A percentile compares a stretch with the other conserved stretches of the same genome.
Evolutionary conservation across 1,284 basidiomycete genomes (phyloP).

Genomic region (Cutaneotrichosporon sp.): DNA sequence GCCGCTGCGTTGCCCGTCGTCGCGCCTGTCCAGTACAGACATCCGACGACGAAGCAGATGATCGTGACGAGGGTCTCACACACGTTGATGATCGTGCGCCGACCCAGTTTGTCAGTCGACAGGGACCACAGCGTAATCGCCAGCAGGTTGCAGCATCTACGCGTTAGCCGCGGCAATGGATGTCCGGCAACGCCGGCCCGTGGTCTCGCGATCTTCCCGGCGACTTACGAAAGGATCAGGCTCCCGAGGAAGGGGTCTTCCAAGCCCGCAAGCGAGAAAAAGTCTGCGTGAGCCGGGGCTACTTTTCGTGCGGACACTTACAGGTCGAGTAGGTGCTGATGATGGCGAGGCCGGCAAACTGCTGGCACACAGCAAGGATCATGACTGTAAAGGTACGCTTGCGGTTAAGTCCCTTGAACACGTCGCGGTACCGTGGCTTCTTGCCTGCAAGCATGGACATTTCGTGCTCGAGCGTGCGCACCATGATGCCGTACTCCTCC

Average conservation of each 20-base stretch:
- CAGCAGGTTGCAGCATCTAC: conserved; percentile 7
- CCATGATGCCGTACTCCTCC: conserved; percentile 27
- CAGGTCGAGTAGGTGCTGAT: conserved; percentile 24
- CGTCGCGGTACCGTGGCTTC: conserved; percentile 2
- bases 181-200: too few species aligned
- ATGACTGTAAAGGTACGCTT: conserved; percentile 19
- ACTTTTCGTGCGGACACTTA: conserved; percentile 4
- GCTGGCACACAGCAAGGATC: conserved; percentile 13
- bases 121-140: conserved; percentile 13
- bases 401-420: conserved; percentile 21
- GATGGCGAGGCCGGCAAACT: conserved; percentile 22
- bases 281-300: conserved; percentile 8
- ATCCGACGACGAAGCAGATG: conserved; percentile 20
- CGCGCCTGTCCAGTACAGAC: conserved; percentile 16
- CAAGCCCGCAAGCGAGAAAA: conserved; percentile 23
- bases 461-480: conserved; percentile 24
- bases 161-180: neutral
- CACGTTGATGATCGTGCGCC: conserved; percentile 9
- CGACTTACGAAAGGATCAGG: conserved; percentile 16
- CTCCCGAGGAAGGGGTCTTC: conserved; percentile 25
- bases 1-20: conserved; percentile 17
- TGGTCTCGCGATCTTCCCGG: neutral
- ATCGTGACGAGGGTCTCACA: conserved; percentile 8
- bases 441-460: neutral
- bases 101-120: conserved; percentile 19